Base-by-base conservation (phyloP, 1,284 basidiomycete genomes). In the Fomitiporia mediterranea region DNA sequence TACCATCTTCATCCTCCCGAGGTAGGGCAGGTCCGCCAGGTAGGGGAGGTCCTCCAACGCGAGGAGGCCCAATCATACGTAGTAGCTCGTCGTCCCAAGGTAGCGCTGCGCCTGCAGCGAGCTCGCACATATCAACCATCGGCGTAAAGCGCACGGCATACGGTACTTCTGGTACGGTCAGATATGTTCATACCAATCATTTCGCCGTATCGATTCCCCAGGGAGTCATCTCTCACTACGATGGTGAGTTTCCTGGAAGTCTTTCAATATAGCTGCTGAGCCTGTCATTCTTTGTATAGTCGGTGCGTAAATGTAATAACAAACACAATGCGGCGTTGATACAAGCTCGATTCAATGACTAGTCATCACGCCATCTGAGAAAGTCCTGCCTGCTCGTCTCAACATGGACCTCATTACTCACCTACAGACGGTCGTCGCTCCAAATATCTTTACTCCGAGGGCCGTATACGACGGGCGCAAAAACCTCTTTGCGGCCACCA, bases 391-490 rank as follows among this genome's bases (percentile, higher is more conserved):
- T 0, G 78, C 78, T 0, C 72, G 78, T 15, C 67, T 86, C 3
- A 89, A 88, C 60, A 76, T 89, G 74, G 79, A 84, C 17, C 68
- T 90, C 3, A 81, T 90, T 44, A 74, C 75, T 5, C 72, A 72
- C 8, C 67, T 90, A 4, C 88, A 90, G 65, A 74, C 70, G 11
- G 64, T 69, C 0, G 71, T 78, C 4, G 80, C 81, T 0, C 81
- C 83, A 0, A 68, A 77, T 11, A 70, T 87, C 15, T 89, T 88
- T 63, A 84, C 77, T 0, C 83, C 82, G 2, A 77, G 74, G 4
- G 82, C 77, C 8, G 86, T 80, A 1, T 90, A 90, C 58, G 88
- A 91, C 59, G 88, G 89, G 0, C 73, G 86, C 17, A 91, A 90
- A 68, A 91, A 90, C 60, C 66, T 91, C 59, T 90, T 88, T 65